Percentiles rank a stretch among this genome's conserved stretches.
These are phyloP conservation scores for Acer negundo DNA, from an alignment of 345 rosid genomes.

Conservation along the genomic window DNA sequence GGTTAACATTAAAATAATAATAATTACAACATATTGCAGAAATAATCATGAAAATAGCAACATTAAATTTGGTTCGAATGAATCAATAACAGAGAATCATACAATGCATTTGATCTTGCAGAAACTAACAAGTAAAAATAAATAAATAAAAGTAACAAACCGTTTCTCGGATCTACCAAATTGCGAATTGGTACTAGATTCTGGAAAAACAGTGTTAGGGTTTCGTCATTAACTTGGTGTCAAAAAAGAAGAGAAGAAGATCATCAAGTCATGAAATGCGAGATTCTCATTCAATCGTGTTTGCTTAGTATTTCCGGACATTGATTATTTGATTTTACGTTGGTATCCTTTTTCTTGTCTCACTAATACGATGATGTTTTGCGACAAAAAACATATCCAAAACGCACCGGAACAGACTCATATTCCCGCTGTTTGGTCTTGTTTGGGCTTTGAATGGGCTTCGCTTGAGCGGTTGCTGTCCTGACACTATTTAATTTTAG, in stretches of 20 bases:
- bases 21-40: not conserved
- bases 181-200: not conserved
- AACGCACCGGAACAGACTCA: not conserved
- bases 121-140: not conserved
- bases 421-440: not conserved
- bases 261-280: not conserved
- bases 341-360: not conserved
- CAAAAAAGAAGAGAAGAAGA: not conserved
- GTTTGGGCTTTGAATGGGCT: not conserved
- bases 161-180: conserved; percentile 21
- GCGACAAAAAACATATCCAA: conserved; percentile 10
- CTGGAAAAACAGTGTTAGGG: not conserved
- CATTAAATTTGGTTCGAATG: not conserved
- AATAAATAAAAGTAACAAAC: not conserved
- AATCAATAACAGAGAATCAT: not conserved
- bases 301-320: not conserved
- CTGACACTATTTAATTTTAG: too few relatives aligned
- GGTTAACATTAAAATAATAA: not conserved
- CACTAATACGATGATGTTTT: not conserved
- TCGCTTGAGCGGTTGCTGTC: not conserved
- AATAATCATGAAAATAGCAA: not conserved
- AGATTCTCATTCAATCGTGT: not conserved
- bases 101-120: not conserved
- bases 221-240: not conserved
- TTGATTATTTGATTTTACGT: not conserved